A percentile compares a stretch with the other conserved stretches of the same genome.
Conservation (phyloP, 805 yeast species). For the Ogataea saltuana region DNA sequence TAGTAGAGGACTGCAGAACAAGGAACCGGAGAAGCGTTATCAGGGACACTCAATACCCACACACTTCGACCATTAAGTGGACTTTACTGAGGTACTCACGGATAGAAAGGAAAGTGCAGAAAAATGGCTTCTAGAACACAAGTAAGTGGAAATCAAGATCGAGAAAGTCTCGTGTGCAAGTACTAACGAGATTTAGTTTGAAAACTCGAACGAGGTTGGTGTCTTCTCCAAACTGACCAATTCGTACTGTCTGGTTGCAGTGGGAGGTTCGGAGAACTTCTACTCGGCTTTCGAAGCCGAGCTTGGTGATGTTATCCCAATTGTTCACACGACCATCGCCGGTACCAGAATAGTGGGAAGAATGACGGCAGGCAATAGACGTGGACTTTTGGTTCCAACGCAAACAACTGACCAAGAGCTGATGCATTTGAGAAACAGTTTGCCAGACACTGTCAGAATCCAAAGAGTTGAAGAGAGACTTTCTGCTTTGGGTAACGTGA, state of each 20-base stretch:
- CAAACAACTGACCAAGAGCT: conserved; percentile 98
- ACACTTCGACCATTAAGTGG: too few species aligned
- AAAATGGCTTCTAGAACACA: conserved; percentile 71
- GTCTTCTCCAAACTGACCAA: conserved; percentile 94
- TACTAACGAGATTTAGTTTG: conserved; percentile 45
- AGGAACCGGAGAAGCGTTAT: too few species aligned
- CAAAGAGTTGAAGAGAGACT: conserved; percentile 98
- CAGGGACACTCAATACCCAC: too few species aligned
- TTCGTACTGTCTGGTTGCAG: conserved; percentile 93
- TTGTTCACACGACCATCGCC: conserved; percentile 95
- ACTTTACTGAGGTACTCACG: not conserved
- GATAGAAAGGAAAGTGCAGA: not conserved
- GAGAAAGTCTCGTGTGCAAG: not conserved
- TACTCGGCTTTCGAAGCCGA: conserved; percentile 97
- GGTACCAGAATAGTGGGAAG: conserved; percentile 98
- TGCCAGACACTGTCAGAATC: conserved; percentile 92
- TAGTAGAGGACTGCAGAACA: too few species aligned
- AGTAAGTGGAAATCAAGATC: conserved; percentile 24
- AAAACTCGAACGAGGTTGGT: conserved; percentile 88
- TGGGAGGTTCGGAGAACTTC: conserved; percentile 85
- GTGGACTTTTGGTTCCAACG: conserved; percentile 95
- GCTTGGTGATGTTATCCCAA: conserved; percentile 93
- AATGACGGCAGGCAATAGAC: conserved; percentile 97
- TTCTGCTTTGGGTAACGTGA: conserved; percentile 95
- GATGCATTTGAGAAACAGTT: conserved; percentile 93